These are phyloP conservation scores for Leishmania tropica DNA, from an alignment of 208 protist genomes.

Conservation along the genomic window DNA sequence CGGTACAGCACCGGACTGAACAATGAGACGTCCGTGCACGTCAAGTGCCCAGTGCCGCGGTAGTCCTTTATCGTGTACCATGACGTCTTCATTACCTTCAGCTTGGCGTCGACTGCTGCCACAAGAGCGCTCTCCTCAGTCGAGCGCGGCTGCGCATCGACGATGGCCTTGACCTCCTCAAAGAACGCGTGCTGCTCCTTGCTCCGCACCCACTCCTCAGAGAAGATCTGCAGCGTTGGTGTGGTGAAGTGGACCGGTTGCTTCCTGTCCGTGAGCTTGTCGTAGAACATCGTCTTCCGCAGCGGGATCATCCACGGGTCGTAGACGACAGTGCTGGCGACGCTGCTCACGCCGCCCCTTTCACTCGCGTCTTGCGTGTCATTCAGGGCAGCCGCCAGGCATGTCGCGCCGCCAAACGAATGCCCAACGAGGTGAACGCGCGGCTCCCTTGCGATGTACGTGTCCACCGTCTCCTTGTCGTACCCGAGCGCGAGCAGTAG, in stretches of 20 bases:
- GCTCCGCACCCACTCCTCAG: conserved; percentile 52
- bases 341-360: conserved; percentile 7
- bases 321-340: conserved; percentile 41
- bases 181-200: conserved; percentile 55
- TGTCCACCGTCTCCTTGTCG: conserved; percentile 27
- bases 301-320: conserved; percentile 80
- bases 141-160: conserved; percentile 38
- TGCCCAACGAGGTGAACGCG: conserved; percentile 67
- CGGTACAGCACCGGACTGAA: conserved; percentile 65
- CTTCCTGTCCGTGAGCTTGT: conserved; percentile 29
- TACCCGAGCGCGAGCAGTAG: conserved; percentile 48
- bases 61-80: conserved; percentile 38
- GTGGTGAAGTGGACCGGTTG: conserved; percentile 41
- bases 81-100: background rate
- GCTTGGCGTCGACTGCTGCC: conserved; percentile 24
- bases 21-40: conserved; percentile 52
- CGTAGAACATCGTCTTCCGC: conserved; percentile 41
- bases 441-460: conserved; percentile 25
- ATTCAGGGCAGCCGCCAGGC: conserved; percentile 47
- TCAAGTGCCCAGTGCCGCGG: conserved; percentile 46
- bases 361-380: conserved; percentile 24
- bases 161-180: conserved; percentile 12
- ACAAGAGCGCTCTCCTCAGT: conserved; percentile 22
- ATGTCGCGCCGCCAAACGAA: conserved; percentile 85
- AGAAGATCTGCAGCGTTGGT: conserved; percentile 68